Evolutionary conservation across 2,329 filamentous ascomycete species (phyloP).

Genomic region (Ascochyta rabiei): DNA sequence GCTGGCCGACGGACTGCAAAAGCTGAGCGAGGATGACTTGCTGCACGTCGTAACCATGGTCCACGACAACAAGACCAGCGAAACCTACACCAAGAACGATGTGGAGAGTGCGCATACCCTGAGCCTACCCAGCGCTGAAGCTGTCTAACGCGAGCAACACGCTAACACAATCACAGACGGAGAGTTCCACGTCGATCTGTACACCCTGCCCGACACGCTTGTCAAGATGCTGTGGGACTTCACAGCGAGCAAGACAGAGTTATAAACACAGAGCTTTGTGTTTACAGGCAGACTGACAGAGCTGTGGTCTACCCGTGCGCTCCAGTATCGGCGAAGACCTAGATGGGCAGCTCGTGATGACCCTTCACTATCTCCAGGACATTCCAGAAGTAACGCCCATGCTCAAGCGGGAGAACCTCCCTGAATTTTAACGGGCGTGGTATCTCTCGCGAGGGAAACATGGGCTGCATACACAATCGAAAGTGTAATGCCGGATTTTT

Average conservation of each 20-base stretch:
- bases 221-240: slow-evolving; percentile 98
- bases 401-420: not conserved
- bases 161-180: slow-evolving; percentile 66
- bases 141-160: not conserved
- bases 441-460: not conserved
- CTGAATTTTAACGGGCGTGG: not conserved
- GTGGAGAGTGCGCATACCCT: slow-evolving; percentile 76
- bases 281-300: slow-evolving; percentile 1
- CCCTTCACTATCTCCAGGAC: not conserved
- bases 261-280: slow-evolving; percentile 28
- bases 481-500: not conserved
- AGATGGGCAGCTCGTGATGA: not conserved
- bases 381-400: not conserved
- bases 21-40: slow-evolving; percentile 89
- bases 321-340: not conserved
- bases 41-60: slow-evolving; percentile 97
- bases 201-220: slow-evolving; percentile 89
- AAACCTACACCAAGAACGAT: slow-evolving; percentile 97
- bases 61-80: slow-evolving; percentile 92
- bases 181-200: slow-evolving; percentile 97
- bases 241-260: slow-evolving; percentile 50
- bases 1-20: slow-evolving; percentile 87
- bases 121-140: not conserved
- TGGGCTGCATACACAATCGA: not conserved
- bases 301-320: not conserved